Evolutionary conservation across 2,329 filamentous ascomycete genomes (phyloP), one percentile per base, ranked within the genome.

Genomic region (Botrytis squamosa): DNA sequence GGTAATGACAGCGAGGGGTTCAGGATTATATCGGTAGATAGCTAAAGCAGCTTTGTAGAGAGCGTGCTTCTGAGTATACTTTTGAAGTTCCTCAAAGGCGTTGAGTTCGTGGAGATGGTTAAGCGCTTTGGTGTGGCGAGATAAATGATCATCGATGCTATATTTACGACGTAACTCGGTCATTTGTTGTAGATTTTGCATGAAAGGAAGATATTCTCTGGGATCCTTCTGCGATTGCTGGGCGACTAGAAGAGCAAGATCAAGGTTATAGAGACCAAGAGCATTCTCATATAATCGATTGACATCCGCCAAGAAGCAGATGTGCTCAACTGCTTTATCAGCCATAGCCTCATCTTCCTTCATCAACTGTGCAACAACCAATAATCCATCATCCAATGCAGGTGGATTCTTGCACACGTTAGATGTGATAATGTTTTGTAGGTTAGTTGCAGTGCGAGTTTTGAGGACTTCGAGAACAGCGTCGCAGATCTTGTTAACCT

Each of bases 191-290:
- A 99, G 87, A 52, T 91, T 91, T 80, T 97, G 95, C 69, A 99
- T 89, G 80, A 98, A 98, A 6, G 96, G 96, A 12, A 98, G 88
- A 78, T 99, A 99, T 82, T 99, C 96, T 77, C 94, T 87, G 1
- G 96, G 96, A 79, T 99, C 96, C 81, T 95, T 93, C 83, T 99
- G 96, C 0, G 95, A 96, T 81, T 98, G 95, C 80, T 99, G 96
- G 0, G 96, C 96, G 20, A 99, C 93, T 9, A 98, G 86, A 18
- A 99, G 86, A 5, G 95, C 91, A 12, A 99, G 89, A 18, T 97
- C 94, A 4, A 99, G 88, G 79, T 98, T 91, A 81, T 99, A 99
- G 3, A 98, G 86, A 1, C 95, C 95, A 2, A 99, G 86, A 0
- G 96, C 93, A 75, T 95, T 91, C 75, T 98, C 93, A 79, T 97